phyloP scores from a whole-genome alignment of 2,329 filamentous ascomycete species.

The Phoma sp. region DNA sequence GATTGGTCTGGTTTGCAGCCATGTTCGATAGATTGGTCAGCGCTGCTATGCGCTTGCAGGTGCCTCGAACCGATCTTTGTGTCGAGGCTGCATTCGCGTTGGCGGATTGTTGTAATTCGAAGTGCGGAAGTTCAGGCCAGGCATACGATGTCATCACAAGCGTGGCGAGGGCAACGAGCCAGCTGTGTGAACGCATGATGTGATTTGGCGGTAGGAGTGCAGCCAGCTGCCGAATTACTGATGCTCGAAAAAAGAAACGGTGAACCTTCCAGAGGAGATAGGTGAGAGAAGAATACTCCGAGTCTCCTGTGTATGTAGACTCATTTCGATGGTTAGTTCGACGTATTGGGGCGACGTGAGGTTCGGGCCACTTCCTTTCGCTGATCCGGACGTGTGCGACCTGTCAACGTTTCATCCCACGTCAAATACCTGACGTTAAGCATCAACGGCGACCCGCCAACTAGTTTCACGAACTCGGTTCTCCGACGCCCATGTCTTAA shows the following conservation, averaged over 20 bases:
- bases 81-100: not conserved
- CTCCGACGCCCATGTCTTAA: constrained; percentile 11
- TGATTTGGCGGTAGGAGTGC: not conserved
- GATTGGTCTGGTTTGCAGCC: constrained; percentile 33
- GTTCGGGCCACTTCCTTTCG: not conserved
- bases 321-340: not conserved
- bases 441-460: not conserved
- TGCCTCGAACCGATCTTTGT: not conserved
- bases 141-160: not conserved
- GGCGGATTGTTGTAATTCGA: constrained; percentile 9
- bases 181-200: constrained; percentile 1
- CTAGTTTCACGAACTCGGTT: constrained; percentile 13
- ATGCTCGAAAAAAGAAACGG: not conserved
- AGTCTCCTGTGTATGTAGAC: not conserved
- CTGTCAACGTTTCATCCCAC: constrained; percentile 20
- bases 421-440: not conserved
- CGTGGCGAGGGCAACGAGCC: not conserved
- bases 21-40: constrained; percentile 33
- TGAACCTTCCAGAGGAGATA: not conserved
- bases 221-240: not conserved
- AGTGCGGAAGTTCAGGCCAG: constrained; percentile 5
- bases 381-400: constrained; percentile 4
- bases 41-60: constrained; percentile 30
- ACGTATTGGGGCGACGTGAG: not conserved
- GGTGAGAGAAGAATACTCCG: not conserved